These are phyloP conservation scores for Pneumocystis sp. DNA, from an alignment of 1,139 yeast genomes.

Conservation along the genomic window DNA sequence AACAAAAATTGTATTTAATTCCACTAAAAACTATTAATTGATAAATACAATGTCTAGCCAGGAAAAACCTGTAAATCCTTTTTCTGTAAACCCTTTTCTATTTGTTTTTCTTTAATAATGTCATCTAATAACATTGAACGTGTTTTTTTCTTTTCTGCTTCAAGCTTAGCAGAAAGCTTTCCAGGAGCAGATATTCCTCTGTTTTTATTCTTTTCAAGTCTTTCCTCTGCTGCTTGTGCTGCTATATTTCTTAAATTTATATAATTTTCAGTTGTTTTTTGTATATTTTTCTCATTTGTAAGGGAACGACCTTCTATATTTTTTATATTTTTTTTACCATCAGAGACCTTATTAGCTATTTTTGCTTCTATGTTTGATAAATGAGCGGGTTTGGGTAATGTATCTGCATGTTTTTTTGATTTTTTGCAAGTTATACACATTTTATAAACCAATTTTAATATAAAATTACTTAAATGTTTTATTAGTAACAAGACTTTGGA, in stretches of 20 bases:
- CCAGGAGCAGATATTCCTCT: background rate
- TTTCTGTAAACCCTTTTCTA: background rate
- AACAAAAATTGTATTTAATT: background rate
- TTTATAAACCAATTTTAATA: background rate
- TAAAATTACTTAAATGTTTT: background rate
- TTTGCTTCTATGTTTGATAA: background rate
- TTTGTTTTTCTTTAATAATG: background rate
- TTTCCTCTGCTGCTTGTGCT: background rate
- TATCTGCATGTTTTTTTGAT: background rate
- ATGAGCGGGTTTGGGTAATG: background rate
- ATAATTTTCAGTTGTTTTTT: background rate
- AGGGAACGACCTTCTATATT: background rate
- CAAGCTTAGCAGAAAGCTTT: background rate
- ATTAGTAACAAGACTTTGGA: background rate
- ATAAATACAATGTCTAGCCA: background rate
- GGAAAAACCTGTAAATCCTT: background rate
- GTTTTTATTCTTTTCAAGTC: background rate
- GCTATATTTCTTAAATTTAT: background rate
- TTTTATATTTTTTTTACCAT: background rate
- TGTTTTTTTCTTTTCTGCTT: background rate
- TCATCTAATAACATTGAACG: background rate
- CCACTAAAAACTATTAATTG: background rate
- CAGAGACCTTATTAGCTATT: background rate
- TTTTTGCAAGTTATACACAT: background rate
- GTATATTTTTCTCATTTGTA: background rate